Evolutionary conservation across 1,284 basidiomycete genomes (phyloP).

Genomic region (Fistulinella cinereoalba): DNA sequence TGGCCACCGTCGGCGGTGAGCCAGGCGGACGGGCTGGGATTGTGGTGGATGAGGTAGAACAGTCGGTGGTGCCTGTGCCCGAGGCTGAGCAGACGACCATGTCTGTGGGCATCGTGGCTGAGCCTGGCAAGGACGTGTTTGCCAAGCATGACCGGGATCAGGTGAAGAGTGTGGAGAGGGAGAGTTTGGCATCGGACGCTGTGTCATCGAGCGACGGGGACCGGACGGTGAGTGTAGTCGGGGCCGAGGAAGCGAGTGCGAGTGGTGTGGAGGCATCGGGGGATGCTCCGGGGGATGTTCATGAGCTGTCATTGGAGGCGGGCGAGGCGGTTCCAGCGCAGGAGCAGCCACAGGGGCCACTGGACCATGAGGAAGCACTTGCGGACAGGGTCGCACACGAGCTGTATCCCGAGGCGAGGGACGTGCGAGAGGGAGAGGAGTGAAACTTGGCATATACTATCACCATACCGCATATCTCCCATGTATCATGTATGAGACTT

Average conservation of each 20-base stretch:
- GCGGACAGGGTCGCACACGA: constrained; percentile 54
- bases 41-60: constrained; percentile 43
- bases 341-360: constrained; percentile 9
- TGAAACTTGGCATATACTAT: background rate
- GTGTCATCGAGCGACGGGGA: constrained; percentile 4
- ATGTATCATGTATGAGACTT: too few species aligned
- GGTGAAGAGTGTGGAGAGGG: constrained; percentile 37
- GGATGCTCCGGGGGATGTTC: too few species aligned
- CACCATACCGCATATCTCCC: background rate
- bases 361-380: constrained; percentile 47
- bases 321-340: too few species aligned
- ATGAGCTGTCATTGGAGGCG: too few species aligned
- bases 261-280: background rate
- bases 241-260: background rate
- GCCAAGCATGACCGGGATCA: constrained; percentile 37
- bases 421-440: background rate
- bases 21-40: constrained; percentile 45
- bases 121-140: constrained; percentile 70
- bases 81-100: constrained; percentile 40
- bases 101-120: constrained; percentile 50
- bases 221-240: constrained; percentile 17
- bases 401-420: constrained; percentile 44
- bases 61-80: background rate
- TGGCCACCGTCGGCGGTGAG: constrained; percentile 48
- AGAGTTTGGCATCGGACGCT: background rate